A percentile compares a stretch with the other conserved stretches of the same genome.
phyloP scores from a whole-genome alignment of 306 rosid species.

The Purshia tridentata region DNA sequence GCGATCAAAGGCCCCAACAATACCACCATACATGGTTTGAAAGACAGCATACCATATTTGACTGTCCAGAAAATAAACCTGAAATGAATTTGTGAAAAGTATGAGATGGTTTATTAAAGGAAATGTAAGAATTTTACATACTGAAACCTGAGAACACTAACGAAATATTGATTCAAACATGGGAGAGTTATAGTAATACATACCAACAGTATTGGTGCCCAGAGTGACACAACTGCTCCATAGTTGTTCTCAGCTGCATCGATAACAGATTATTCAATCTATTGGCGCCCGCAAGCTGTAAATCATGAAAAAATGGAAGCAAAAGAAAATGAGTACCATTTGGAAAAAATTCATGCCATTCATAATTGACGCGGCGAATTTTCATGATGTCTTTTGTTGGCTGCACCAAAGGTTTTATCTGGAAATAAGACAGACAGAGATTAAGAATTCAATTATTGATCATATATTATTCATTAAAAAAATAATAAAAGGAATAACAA shows the following conservation, averaged over 20 bases:
- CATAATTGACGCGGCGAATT: conserved; percentile 58
- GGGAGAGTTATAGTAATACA: conserved; percentile 29
- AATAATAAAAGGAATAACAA: conserved; percentile 14
- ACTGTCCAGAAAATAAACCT: conserved; percentile 97
- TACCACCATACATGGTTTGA: conserved; percentile 84
- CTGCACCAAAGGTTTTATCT: conserved; percentile 85
- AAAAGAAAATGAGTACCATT: conserved; percentile 44
- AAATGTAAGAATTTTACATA: conserved; percentile 4
- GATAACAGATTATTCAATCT: conserved; percentile 27
- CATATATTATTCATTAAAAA: background rate
- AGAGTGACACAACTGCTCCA: conserved; percentile 77
- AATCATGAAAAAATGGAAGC: conserved; percentile 23
- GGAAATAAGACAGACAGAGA: conserved; percentile 22
- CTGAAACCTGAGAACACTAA: conserved; percentile 25
- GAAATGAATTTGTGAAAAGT: conserved; percentile 30
- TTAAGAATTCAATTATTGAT: conserved; percentile 1
- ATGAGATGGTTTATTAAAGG: conserved; percentile 29
- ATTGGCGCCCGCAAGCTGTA: conserved; percentile 17
- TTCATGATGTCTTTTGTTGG: conserved; percentile 90
- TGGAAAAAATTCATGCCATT: conserved; percentile 96
- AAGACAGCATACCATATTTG: conserved; percentile 93
- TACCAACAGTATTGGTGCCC: conserved; percentile 83
- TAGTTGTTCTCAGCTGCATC: conserved; percentile 69
- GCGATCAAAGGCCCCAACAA: conserved; percentile 92
- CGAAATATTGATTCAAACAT: conserved; percentile 23